A percentile compares a stretch with the other conserved stretches of the same genome.
These are phyloP conservation scores for Euclidium syriacum DNA, from an alignment of 345 rosid genomes.

Conservation along the genomic window DNA sequence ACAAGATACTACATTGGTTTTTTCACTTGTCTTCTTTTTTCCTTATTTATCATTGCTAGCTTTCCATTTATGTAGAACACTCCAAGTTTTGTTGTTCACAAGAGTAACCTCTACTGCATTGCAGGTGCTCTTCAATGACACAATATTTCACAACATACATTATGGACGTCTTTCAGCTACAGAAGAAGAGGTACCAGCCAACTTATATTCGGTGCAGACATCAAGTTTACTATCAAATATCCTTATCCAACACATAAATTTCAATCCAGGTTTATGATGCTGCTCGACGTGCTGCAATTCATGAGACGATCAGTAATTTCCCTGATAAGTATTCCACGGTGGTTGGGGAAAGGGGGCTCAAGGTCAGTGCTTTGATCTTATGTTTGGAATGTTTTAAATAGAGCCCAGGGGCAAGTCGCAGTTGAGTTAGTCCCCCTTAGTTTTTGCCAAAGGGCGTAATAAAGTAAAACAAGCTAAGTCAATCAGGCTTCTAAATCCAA, in stretches of 20 bases:
- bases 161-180: constrained; percentile 93
- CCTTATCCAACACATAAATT: constrained; percentile 4
- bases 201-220: not conserved
- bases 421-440: not conserved
- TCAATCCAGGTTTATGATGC: constrained; percentile 83
- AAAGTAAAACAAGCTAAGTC: not conserved
- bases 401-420: constrained; percentile 1
- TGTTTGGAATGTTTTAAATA: not conserved
- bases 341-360: constrained; percentile 97
- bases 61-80: not conserved
- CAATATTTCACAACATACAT: constrained; percentile 89
- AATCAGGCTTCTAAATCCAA: not conserved
- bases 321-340: constrained; percentile 88
- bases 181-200: constrained; percentile 64
- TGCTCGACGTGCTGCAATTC: constrained; percentile 91
- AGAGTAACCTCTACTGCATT: constrained; percentile 21
- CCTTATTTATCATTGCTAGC: not conserved
- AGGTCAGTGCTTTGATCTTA: constrained; percentile 55
- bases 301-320: constrained; percentile 84
- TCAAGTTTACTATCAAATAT: not conserved
- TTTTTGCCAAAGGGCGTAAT: not conserved
- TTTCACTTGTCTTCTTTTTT: not conserved
- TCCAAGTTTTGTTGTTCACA: constrained; percentile 10
- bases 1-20: not conserved
- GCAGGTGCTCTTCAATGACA: constrained; percentile 97